Evolutionary conservation across 2,329 filamentous ascomycete genomes (phyloP).

Genomic region (Endoconidiophora polonica): DNA sequence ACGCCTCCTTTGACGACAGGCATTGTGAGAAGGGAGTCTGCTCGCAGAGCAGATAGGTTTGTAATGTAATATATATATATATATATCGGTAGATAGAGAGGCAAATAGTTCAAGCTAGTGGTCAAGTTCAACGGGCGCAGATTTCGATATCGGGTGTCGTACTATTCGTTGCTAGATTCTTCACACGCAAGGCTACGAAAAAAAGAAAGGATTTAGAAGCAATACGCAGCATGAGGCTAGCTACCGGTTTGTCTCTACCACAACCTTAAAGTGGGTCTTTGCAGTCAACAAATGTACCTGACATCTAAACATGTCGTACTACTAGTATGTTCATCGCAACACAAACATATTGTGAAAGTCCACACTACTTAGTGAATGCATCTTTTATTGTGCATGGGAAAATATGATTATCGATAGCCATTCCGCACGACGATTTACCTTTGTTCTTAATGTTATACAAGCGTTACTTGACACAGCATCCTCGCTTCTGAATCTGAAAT

Average conservation of each 20-base stretch:
- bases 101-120: background rate
- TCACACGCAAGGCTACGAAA: slow-evolving; percentile 3
- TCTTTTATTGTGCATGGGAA: no score
- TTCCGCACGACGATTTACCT: no score
- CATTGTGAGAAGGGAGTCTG: slow-evolving; percentile 26
- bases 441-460: no score
- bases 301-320: no score
- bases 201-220: slow-evolving; percentile 4
- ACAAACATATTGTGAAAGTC: no score
- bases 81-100: background rate
- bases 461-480: no score
- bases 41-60: background rate
- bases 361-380: no score
- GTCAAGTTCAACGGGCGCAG: background rate
- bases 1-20: slow-evolving; percentile 59
- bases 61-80: background rate
- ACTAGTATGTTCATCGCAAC: no score
- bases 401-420: no score
- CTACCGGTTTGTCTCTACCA: background rate
- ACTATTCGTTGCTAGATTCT: no score
- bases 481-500: no score
- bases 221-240: slow-evolving; percentile 7
- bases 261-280: slow-evolving; percentile 9
- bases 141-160: background rate
- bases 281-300: no score